A percentile compares a stretch with the other conserved stretches of the same genome.
phyloP scores from a whole-genome alignment of 306 rosid genomes.

The Erythrophleum fordii region DNA sequence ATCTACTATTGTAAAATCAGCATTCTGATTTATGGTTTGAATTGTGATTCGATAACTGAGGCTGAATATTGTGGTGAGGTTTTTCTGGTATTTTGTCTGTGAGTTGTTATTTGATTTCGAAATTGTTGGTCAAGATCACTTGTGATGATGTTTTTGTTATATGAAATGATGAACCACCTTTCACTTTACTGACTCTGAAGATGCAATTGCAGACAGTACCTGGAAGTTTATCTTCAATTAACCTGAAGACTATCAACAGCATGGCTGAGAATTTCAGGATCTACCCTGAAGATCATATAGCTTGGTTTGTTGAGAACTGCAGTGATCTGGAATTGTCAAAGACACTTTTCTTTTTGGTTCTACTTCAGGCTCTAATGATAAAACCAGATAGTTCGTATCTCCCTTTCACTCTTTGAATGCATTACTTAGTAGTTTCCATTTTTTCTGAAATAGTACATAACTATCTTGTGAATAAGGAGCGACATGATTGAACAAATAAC shows the following conservation, averaged over 20 bases:
- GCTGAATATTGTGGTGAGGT: background rate
- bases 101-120: background rate
- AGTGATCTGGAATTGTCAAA: conserved; percentile 65
- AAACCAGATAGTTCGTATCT: conserved; percentile 51
- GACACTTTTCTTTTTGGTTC: conserved; percentile 64
- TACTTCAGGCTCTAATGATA: conserved; percentile 61
- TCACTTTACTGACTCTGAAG: conserved; percentile 28
- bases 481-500: background rate
- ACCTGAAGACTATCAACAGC: conserved; percentile 59
- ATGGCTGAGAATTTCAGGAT: conserved; percentile 67
- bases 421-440: background rate
- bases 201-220: conserved; percentile 51
- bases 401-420: conserved; percentile 20
- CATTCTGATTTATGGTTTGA: no score
- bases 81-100: conserved; percentile 20
- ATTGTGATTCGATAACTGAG: no score
- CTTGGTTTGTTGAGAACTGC: conserved; percentile 64
- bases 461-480: background rate
- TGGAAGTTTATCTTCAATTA: conserved; percentile 61
- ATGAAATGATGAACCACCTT: conserved; percentile 17
- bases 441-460: conserved; percentile 7
- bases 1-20: no score
- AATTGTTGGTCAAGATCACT: conserved; percentile 1
- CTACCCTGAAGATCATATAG: conserved; percentile 55
- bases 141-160: conserved; percentile 5